A percentile compares a stretch with the other conserved stretches of the same genome.
Evolutionary conservation across 2,329 filamentous ascomycete species (phyloP).

Genomic region (Zymoseptoria ardabiliae): DNA sequence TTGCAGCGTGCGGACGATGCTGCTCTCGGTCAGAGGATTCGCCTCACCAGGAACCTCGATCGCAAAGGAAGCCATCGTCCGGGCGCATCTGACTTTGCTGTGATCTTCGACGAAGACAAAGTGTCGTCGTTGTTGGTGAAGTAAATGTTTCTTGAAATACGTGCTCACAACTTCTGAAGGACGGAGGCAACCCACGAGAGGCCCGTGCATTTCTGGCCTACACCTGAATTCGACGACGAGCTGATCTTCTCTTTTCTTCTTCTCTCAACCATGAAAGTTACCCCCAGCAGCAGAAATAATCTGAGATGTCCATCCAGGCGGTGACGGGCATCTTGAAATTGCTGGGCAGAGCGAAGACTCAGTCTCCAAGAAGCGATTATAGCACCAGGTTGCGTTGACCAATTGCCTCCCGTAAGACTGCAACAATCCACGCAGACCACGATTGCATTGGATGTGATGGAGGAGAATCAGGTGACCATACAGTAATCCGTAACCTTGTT

Average conservation of each 20-base stretch:
- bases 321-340: slow-evolving; percentile 46
- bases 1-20: slow-evolving; percentile 42
- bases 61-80: slow-evolving; percentile 22
- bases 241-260: slow-evolving; percentile 27
- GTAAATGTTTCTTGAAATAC: not conserved
- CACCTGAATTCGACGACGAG: not conserved
- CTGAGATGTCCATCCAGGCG: slow-evolving; percentile 14
- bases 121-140: not conserved
- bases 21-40: slow-evolving; percentile 46
- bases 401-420: slow-evolving; percentile 28
- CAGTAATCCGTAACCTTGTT: slow-evolving; percentile 1
- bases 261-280: slow-evolving; percentile 46
- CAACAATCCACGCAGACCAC: not conserved
- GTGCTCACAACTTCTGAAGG: not conserved
- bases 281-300: slow-evolving; percentile 39
- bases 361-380: slow-evolving; percentile 30
- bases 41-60: slow-evolving; percentile 78
- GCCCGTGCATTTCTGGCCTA: not conserved
- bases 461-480: not conserved
- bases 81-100: not conserved
- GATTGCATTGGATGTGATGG: not conserved
- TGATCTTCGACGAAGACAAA: not conserved
- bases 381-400: slow-evolving; percentile 16
- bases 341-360: slow-evolving; percentile 40
- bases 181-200: not conserved